These are phyloP conservation scores for Ogataea parapolymorpha DNA, from an alignment of 805 yeast species.

Conservation along the genomic window DNA sequence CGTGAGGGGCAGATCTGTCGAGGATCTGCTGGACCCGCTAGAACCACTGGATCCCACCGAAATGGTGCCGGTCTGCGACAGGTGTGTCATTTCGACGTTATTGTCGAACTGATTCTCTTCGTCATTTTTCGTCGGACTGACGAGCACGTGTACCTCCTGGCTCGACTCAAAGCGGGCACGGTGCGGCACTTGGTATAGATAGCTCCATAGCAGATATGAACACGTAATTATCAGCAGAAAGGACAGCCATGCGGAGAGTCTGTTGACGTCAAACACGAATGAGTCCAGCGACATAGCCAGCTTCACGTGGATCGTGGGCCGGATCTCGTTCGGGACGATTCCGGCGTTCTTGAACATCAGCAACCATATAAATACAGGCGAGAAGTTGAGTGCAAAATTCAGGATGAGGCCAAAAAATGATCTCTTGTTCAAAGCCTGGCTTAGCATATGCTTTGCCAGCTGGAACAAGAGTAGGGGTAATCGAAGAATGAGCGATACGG, in stretches of 20 bases:
- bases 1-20: constrained; percentile 1
- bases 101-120: constrained; percentile 8
- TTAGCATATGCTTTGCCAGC: constrained; percentile 15
- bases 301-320: constrained; percentile 53
- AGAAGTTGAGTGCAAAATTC: constrained; percentile 48
- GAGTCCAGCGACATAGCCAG: constrained; percentile 43
- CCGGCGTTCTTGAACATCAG: constrained; percentile 58
- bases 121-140: constrained; percentile 5
- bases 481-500: constrained; percentile 5
- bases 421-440: constrained; percentile 18
- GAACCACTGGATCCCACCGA: constrained; percentile 8
- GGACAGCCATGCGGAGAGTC: constrained; percentile 23
- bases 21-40: constrained; percentile 3
- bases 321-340: constrained; percentile 46
- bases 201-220: constrained; percentile 21
- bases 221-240: constrained; percentile 8
- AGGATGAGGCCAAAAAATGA: constrained; percentile 34
- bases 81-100: constrained; percentile 4
- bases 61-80: constrained; percentile 5
- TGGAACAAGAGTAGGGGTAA: constrained; percentile 14
- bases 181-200: constrained; percentile 12
- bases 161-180: not conserved
- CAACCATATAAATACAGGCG: constrained; percentile 54
- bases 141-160: not conserved
- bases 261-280: constrained; percentile 33